Evolutionary conservation across 805 yeast genomes (phyloP).

Genomic region (Novakomyces olei): DNA sequence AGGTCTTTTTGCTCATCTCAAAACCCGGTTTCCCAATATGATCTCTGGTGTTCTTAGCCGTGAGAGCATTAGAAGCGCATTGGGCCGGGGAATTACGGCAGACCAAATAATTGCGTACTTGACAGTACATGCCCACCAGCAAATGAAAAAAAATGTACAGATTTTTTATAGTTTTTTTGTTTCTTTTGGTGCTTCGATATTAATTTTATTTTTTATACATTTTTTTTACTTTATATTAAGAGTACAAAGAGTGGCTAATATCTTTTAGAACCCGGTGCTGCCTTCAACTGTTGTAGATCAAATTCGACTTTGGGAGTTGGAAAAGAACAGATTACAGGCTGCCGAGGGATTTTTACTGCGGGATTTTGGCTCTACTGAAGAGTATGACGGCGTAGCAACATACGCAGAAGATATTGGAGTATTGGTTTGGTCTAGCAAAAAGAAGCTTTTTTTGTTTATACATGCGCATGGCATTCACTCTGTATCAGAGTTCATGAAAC

Average conservation of each 20-base stretch:
- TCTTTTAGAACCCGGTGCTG: conserved; percentile 37
- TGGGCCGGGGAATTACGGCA: conserved; percentile 75
- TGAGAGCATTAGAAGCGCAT: conserved; percentile 70
- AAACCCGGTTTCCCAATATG: conserved; percentile 70
- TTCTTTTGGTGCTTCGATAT: too few species aligned
- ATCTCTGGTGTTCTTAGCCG: conserved; percentile 85
- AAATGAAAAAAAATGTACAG: conserved; percentile 33
- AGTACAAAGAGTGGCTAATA: too few species aligned
- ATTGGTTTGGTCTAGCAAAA: conserved; percentile 61
- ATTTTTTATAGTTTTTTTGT: neutral
- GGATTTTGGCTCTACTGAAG: conserved; percentile 58
- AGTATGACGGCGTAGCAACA: conserved; percentile 44
- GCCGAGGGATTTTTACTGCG: conserved; percentile 72
- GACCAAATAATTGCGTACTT: conserved; percentile 80
- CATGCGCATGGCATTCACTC: conserved; percentile 70
- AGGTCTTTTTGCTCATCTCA: conserved; percentile 67
- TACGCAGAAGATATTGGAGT: conserved; percentile 88
- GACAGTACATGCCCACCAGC: conserved; percentile 84
- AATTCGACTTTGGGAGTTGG: conserved; percentile 87
- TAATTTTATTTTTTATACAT: too few species aligned
- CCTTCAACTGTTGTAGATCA: conserved; percentile 98
- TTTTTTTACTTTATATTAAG: too few species aligned
- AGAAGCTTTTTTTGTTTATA: conserved; percentile 56
- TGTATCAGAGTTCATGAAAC: conserved; percentile 73
- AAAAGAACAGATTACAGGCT: conserved; percentile 72